These are phyloP conservation scores for Sanghuangporus sanghuang DNA, from an alignment of 1,284 basidiomycete species.

Conservation along the genomic window DNA sequence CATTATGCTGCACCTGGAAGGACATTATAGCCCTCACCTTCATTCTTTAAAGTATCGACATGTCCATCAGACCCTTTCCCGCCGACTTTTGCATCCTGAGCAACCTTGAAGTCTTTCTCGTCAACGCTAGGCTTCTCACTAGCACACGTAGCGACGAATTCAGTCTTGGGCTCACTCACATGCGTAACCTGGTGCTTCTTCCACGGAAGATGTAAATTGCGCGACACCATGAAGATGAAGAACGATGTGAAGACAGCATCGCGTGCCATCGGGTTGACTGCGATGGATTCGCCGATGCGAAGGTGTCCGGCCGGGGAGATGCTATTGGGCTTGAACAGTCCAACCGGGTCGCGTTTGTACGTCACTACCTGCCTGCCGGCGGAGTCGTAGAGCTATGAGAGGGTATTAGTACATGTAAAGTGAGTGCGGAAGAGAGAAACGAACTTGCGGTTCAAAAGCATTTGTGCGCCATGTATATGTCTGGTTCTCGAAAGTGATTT, in stretches of 20 bases:
- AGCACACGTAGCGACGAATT: no score
- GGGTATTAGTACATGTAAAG: neutral
- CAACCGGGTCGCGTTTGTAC: neutral
- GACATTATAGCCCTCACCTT: no score
- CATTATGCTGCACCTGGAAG: no score
- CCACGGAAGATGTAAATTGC: neutral
- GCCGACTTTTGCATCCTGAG: no score
- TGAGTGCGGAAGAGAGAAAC: neutral
- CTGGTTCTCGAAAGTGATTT: neutral
- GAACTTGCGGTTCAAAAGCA: neutral
- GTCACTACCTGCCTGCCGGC: neutral
- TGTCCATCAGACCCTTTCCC: no score
- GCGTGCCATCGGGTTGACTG: neutral
- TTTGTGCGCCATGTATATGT: neutral
- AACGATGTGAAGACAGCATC: slow-evolving; percentile 1
- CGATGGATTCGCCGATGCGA: neutral
- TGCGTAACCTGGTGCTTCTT: no score
- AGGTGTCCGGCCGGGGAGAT: neutral
- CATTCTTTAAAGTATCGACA: no score
- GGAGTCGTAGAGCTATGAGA: neutral
- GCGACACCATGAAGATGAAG: slow-evolving; percentile 2
- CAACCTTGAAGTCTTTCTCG: no score
- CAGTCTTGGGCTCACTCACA: no score
- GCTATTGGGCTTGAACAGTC: neutral
- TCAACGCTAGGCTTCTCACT: no score